Evolutionary conservation across 345 rosid species (phyloP), one percentile per base, ranked within the genome.

Genomic region (Eucalyptus dawsonii): DNA sequence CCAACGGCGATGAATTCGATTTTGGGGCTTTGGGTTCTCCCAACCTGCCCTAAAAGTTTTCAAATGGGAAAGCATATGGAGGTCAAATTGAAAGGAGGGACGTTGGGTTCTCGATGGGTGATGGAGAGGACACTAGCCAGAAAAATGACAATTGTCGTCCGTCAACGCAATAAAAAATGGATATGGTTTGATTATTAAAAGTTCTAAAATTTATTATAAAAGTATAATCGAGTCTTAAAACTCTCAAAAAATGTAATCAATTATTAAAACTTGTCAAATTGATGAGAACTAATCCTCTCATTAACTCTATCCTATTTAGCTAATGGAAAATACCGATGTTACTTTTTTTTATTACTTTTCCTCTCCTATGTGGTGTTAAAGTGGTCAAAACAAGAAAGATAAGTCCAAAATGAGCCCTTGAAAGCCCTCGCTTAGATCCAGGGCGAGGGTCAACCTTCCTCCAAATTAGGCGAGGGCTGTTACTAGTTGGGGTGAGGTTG

Each of bases 91-190:
- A 31, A 31, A 15, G 80, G 80, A 16, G 11, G 80, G 80, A 67
- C 31, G 42, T 8, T 67, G 24, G 2, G 80, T 12, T 31, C 90
- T 97, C 98, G 95, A 94, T 94, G 89, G 97, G 98, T 92, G 99
- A 96, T 37, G 92, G 97, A 88, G 97, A 96, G 94, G 95, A 97
- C 44, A 96, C 94, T 53, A 96, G 96, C 98, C 98, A 97, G 91
- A 69, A 69, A 67, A 69, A 69, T 31, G 80, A 69, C 13, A 31
- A 8, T 69, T 4, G 11, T 31, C 42, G 1, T 69, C 12, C 7
- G 3, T 9, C 80, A 16, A 15, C 7, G 24, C 80, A 69, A 29
- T 6, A 6, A 14, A 14, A 65, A 29, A 29, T 14, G 2, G 24
- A 53, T 19, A 53, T 53, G 10, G 1, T 53, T 53, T 53, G 56